A percentile compares a stretch with the other conserved stretches of the same genome.
Conservation (phyloP, 225 moss, liverwort and hornwort genomes). For the Sphagnum contortum region DNA sequence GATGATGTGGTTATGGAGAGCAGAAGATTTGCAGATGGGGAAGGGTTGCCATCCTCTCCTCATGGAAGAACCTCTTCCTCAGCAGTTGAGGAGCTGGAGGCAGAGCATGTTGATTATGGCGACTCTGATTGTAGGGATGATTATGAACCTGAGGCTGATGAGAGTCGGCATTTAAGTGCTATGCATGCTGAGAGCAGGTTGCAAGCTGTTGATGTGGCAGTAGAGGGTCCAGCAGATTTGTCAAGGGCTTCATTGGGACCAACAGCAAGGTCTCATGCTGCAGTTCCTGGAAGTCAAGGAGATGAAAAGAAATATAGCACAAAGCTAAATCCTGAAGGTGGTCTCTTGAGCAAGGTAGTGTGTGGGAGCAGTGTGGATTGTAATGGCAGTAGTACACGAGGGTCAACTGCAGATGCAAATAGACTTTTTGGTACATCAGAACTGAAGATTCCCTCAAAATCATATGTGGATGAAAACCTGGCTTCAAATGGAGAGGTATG, state of each 20-base stretch:
- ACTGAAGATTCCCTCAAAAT: slow-evolving; percentile 6
- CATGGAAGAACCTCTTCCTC: slow-evolving; percentile 15
- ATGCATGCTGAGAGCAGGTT: slow-evolving; percentile 59
- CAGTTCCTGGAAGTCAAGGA: slow-evolving; percentile 19
- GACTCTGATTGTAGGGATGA: slow-evolving; percentile 85
- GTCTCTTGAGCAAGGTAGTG: slow-evolving; percentile 21
- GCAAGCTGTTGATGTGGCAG: slow-evolving; percentile 16
- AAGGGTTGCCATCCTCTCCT: slow-evolving; percentile 18
- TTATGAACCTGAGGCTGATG: slow-evolving; percentile 62
- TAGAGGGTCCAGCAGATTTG: slow-evolving; percentile 7
- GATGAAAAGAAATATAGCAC: slow-evolving; percentile 19
- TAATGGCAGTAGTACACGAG: too few relatives aligned
- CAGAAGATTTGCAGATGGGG: slow-evolving; percentile 9
- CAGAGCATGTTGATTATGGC: slow-evolving; percentile 93
- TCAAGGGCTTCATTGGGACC: slow-evolving; percentile 13
- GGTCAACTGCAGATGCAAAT: too few relatives aligned
- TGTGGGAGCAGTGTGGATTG: too few relatives aligned
- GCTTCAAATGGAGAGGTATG: slow-evolving; percentile 16
- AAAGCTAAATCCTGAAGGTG: slow-evolving; percentile 10
- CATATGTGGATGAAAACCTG: slow-evolving; percentile 20
- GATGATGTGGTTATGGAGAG: slow-evolving; percentile 33
- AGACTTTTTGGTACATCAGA: neutral
- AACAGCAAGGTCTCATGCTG: slow-evolving; percentile 6
- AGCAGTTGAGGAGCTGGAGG: slow-evolving; percentile 72
- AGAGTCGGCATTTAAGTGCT: slow-evolving; percentile 29